Conservation (phyloP, 164 flowering plant species). For the Liriodendron chinense region DNA sequence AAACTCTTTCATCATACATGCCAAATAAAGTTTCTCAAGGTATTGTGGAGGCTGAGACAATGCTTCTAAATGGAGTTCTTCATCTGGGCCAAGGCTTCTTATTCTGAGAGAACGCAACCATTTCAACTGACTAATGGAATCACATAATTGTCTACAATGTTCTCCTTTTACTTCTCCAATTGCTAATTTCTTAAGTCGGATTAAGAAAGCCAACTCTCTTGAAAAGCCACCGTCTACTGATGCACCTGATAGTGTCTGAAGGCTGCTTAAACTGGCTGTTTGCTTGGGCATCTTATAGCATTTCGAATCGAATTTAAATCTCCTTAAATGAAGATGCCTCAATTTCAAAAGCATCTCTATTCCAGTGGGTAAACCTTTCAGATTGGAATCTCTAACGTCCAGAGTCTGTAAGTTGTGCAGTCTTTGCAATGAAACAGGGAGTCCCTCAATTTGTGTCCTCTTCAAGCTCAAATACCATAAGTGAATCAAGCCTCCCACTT, state of each 20-base stretch:
- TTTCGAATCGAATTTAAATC: too few relatives aligned
- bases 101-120: constrained; percentile 25
- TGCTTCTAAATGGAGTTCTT: constrained; percentile 22
- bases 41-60: constrained; percentile 15
- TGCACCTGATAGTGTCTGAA: too few relatives aligned
- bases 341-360: too few relatives aligned
- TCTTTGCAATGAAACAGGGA: neutral
- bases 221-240: constrained; percentile 25
- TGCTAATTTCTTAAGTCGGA: constrained; percentile 32
- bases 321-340: too few relatives aligned
- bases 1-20: too few relatives aligned
- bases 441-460: neutral
- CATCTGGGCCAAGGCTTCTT: constrained; percentile 18
- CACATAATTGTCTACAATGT: constrained; percentile 24
- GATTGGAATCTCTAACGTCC: too few relatives aligned
- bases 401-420: neutral
- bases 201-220: constrained; percentile 25
- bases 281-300: too few relatives aligned
- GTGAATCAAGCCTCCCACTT: neutral
- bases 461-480: neutral
- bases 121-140: constrained; percentile 30
- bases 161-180: constrained; percentile 19
- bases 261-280: too few relatives aligned
- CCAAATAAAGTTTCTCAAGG: too few relatives aligned
- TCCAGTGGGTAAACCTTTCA: too few relatives aligned